Evolutionary conservation across 176 grass and related monocot genomes (phyloP).

Genomic region (Eragrostis nindensis): DNA sequence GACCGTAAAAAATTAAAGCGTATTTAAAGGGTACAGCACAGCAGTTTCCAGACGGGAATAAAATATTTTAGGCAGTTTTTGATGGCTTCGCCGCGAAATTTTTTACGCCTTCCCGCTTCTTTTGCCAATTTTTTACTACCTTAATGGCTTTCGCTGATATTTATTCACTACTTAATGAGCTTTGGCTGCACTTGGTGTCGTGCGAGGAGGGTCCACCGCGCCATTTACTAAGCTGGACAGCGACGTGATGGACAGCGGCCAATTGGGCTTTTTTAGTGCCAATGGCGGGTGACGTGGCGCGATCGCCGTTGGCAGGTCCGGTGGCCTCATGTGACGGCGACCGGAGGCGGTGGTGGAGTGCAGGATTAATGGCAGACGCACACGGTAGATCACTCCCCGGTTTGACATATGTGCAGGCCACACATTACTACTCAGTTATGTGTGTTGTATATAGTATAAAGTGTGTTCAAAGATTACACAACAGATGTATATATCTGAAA

Average conservation of each 20-base stretch:
- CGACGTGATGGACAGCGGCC: conserved; percentile 45
- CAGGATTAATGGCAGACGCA: conserved; percentile 4
- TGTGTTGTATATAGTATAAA: too few species aligned
- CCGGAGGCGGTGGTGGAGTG: not conserved
- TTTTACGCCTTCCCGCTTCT: not conserved
- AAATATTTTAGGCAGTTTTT: not conserved
- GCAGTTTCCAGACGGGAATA: not conserved
- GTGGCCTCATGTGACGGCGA: conserved; percentile 45
- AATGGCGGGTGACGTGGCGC: conserved; percentile 36
- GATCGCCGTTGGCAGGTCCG: conserved; percentile 12
- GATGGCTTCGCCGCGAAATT: not conserved
- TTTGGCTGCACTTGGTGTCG: not conserved
- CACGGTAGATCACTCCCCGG: not conserved
- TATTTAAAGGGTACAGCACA: not conserved
- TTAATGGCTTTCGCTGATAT: too few species aligned
- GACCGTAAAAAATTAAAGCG: not conserved
- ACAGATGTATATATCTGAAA: too few species aligned
- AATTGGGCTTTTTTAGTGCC: not conserved
- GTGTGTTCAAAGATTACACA: too few species aligned
- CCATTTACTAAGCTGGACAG: conserved; percentile 45
- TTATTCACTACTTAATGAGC: not conserved
- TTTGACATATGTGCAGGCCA: too few species aligned
- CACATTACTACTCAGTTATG: too few species aligned
- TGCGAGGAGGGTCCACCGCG: not conserved
- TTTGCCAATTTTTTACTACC: not conserved